Percentiles rank a stretch among this genome's conserved stretches.
Conservation (phyloP, 805 yeast genomes). For the Starmerella apicola region DNA sequence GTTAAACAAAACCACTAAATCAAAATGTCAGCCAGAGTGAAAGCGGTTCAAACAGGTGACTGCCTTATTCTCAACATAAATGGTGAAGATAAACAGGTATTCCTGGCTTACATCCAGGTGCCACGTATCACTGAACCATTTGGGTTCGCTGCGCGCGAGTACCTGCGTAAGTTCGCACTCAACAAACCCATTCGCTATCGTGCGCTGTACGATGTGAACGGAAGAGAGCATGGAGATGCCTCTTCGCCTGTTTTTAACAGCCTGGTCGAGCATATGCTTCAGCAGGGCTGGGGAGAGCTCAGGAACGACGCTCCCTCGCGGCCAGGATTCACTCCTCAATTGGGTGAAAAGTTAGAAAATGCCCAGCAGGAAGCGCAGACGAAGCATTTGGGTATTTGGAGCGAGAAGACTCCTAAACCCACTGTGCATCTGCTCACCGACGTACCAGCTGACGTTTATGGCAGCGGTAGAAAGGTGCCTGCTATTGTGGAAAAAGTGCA, state of each 20-base stretch:
- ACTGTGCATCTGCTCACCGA: constrained; percentile 22
- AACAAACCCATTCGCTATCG: constrained; percentile 52
- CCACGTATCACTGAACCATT: constrained; percentile 38
- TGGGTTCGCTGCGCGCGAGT: constrained; percentile 50
- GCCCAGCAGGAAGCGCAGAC: constrained; percentile 38
- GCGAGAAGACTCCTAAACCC: constrained; percentile 7
- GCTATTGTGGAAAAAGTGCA: constrained; percentile 65
- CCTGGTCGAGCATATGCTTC: constrained; percentile 42
- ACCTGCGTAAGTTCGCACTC: constrained; percentile 45
- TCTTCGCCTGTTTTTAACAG: constrained; percentile 51
- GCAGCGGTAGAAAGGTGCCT: constrained; percentile 31
- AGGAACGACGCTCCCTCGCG: constrained; percentile 38
- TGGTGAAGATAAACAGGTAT: constrained; percentile 45
- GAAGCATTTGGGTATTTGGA: constrained; percentile 51
- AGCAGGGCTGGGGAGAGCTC: constrained; percentile 49
- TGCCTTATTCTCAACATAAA: constrained; percentile 48
- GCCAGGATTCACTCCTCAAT: constrained; percentile 34
- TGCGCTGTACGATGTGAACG: constrained; percentile 39
- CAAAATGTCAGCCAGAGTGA: constrained; percentile 43
- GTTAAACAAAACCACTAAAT: neutral
- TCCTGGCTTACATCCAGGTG: constrained; percentile 53
- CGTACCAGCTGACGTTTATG: constrained; percentile 20
- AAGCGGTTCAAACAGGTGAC: constrained; percentile 59
- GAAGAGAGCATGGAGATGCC: constrained; percentile 60
- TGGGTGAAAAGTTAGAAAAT: constrained; percentile 22